Conservation (phyloP, 257 asterid species). For the Paraleonurus japonicus region DNA sequence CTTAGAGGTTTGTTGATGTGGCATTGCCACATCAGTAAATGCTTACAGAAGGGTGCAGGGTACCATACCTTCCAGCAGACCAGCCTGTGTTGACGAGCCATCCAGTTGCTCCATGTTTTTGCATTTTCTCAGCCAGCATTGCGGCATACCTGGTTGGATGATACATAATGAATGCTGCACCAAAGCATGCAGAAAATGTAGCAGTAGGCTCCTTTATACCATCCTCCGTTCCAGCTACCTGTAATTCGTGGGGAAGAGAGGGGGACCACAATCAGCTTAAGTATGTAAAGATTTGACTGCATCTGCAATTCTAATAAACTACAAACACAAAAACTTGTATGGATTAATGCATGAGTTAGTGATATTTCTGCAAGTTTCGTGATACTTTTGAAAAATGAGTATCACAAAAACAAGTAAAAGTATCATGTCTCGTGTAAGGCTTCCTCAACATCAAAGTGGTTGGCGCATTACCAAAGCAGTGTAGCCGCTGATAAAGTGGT, state of each 20-base stretch:
- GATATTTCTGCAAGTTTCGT: too few species aligned
- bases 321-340: too few species aligned
- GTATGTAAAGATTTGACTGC: neutral
- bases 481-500: constrained; percentile 95
- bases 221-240: constrained; percentile 99
- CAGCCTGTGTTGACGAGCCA: constrained; percentile 98
- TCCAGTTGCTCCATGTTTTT: constrained; percentile 79
- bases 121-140: constrained; percentile 88
- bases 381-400: too few species aligned
- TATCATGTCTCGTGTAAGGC: too few species aligned
- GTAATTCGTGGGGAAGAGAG: neutral
- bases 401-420: too few species aligned
- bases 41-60: neutral
- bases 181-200: constrained; percentile 92
- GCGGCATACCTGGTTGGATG: constrained; percentile 92
- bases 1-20: too few species aligned
- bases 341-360: too few species aligned
- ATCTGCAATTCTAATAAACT: neutral
- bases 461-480: constrained; percentile 65
- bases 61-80: constrained; percentile 82
- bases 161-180: constrained; percentile 94
- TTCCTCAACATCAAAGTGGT: too few species aligned
- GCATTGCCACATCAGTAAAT: too few species aligned
- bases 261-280: neutral
- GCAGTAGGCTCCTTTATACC: constrained; percentile 95